Evolutionary conservation across 2,329 filamentous ascomycete genomes (phyloP), one percentile per base, ranked within the genome.

Genomic region (Paraphaeosphaeria sporulosa): DNA sequence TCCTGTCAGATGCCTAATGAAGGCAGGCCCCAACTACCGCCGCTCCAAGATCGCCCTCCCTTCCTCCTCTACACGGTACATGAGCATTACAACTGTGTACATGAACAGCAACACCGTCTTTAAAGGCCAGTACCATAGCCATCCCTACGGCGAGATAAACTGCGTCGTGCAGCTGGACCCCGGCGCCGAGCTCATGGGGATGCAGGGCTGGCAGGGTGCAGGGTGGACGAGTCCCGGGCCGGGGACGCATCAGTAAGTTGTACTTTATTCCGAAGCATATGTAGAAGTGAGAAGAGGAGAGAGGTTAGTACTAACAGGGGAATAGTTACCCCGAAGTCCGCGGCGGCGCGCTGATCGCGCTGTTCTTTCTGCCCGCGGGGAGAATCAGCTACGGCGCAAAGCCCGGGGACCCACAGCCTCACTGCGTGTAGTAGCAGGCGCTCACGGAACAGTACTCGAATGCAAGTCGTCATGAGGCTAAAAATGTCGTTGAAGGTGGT

Each of bases 1-100:
- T 27, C 25, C 25, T 27, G 6, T 27, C 25, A 27, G 25, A 27
- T 6, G 6, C 6, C 6, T 27, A 27, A 27, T 27, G 3, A 27
- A 27, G 25, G 25, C 15, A 47, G 44, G 67, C 8, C 49, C 55
- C 4, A 62, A 70, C 25, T 74, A 74, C 47, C 66, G 76, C 21
- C 73, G 77, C 12, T 76, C 76, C 9, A 83, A 81, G 58, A 80
- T 87, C 59, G 71, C 78, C 43, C 63, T 80, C 5, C 85, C 85
- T 1, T 78, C 72, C 2, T 72, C 78, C 9, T 76, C 79, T 38
- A 86, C 81, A 30, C 77, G 80, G 23, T 86, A 78, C 71, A 84
- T 86, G 70, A 83, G 81, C 65, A 85, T 87, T 67, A 87, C 85
- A 2, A 82, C 84, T 1, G 85, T 87, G 19, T 87, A 85, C 67